A percentile compares a stretch with the other conserved stretches of the same genome.
phyloP scores from a whole-genome alignment of 2,329 filamentous ascomycete species.

The Ceratocystis diversiconidia region DNA sequence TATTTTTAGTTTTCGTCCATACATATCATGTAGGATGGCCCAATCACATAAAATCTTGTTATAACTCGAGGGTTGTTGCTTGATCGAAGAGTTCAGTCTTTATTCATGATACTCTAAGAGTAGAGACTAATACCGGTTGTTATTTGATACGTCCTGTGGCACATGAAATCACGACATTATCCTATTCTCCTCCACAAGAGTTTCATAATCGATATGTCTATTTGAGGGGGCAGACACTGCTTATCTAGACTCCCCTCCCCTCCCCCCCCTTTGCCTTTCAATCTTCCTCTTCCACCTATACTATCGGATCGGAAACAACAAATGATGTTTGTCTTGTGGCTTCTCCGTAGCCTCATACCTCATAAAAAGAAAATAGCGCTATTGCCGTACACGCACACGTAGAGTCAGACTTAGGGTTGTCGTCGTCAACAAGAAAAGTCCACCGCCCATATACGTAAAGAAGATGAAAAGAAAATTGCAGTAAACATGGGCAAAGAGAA shows the following conservation, averaged over 20 bases:
- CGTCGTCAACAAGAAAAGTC: constrained; percentile 8
- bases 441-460: constrained; percentile 5
- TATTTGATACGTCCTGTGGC: neutral
- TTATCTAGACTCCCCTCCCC: neutral
- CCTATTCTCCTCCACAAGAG: neutral
- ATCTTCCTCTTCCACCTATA: neutral
- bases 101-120: neutral
- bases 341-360: neutral
- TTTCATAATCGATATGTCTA: neutral
- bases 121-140: neutral
- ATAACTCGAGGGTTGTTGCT: neutral
- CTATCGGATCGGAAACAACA: neutral
- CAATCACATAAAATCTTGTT: neutral
- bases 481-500: constrained; percentile 14
- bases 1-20: no score
- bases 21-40: neutral
- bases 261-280: neutral
- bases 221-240: neutral
- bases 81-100: neutral
- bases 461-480: constrained; percentile 19
- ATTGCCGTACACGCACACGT: neutral
- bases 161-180: neutral
- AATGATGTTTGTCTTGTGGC: neutral
- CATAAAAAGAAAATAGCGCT: constrained; percentile 10
- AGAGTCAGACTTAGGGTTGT: neutral